Conservation (phyloP, 225 moss, liverwort and hornwort genomes). For the Straminergon stramineum region DNA sequence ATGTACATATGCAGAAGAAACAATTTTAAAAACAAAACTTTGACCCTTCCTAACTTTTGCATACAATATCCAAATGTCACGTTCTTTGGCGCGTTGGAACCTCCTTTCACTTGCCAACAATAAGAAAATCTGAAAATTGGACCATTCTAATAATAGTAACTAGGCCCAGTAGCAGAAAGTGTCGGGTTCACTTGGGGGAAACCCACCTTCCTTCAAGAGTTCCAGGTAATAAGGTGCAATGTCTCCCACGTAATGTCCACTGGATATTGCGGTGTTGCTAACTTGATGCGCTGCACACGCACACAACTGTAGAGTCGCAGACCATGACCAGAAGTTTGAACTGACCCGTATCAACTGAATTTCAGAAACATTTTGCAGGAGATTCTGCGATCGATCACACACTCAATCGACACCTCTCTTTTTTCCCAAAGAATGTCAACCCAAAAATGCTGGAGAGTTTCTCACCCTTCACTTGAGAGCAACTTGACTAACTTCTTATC, state of each 20-base stretch:
- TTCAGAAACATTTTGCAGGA: neutral
- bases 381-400: neutral
- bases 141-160: no score
- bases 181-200: neutral
- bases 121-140: neutral
- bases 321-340: neutral
- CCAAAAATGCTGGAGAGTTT: neutral
- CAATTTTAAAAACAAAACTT: accelerated
- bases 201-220: no score
- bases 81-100: neutral
- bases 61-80: accelerated
- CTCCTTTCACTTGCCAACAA: neutral
- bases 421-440: neutral
- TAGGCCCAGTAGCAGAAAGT: neutral
- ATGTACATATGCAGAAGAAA: accelerated
- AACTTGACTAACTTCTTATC: neutral
- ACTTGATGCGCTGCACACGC: neutral
- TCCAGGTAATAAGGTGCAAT: neutral
- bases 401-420: neutral
- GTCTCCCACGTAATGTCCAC: neutral
- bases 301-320: neutral
- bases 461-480: neutral
- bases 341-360: no score
- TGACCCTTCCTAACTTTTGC: neutral
- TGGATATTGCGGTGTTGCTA: neutral